Evolutionary conservation across 164 flowering plant species (phyloP).

Genomic region (Vitis cinerea): DNA sequence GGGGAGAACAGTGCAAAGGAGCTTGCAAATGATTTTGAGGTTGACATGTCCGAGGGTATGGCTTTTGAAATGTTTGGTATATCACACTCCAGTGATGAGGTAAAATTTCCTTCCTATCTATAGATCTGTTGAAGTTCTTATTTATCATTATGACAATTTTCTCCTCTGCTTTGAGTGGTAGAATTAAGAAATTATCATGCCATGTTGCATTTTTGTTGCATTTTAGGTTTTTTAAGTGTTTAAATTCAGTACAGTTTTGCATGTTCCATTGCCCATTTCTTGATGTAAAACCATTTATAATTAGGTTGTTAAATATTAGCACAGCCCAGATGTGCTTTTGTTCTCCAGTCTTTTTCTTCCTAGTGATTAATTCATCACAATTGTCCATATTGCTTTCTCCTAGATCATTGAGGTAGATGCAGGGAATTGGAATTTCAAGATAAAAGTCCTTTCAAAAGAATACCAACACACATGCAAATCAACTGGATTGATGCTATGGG

Average conservation of each 20-base stretch:
- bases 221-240: background rate
- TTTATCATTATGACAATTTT: background rate
- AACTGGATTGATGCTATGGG: slow-evolving; percentile 97
- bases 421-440: slow-evolving; percentile 45
- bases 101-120: slow-evolving; percentile 11
- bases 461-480: slow-evolving; percentile 95
- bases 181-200: background rate
- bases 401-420: slow-evolving; percentile 57
- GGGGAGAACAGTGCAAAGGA: slow-evolving; percentile 17
- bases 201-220: background rate
- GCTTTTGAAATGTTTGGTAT: slow-evolving; percentile 81
- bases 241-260: no score
- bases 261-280: no score
- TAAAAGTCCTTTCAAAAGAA: slow-evolving; percentile 66
- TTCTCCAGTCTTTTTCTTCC: no score
- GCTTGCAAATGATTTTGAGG: slow-evolving; percentile 30
- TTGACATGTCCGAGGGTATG: slow-evolving; percentile 80
- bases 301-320: no score
- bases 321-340: no score
- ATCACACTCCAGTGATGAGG: slow-evolving; percentile 60
- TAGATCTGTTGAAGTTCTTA: background rate
- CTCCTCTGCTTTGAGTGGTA: background rate
- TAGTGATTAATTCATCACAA: background rate
- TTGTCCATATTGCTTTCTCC: slow-evolving; percentile 3
- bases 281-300: no score